Evolutionary conservation across 2,329 filamentous ascomycete genomes (phyloP), one percentile per base, ranked within the genome.

Genomic region (Monilinia aucupariae): DNA sequence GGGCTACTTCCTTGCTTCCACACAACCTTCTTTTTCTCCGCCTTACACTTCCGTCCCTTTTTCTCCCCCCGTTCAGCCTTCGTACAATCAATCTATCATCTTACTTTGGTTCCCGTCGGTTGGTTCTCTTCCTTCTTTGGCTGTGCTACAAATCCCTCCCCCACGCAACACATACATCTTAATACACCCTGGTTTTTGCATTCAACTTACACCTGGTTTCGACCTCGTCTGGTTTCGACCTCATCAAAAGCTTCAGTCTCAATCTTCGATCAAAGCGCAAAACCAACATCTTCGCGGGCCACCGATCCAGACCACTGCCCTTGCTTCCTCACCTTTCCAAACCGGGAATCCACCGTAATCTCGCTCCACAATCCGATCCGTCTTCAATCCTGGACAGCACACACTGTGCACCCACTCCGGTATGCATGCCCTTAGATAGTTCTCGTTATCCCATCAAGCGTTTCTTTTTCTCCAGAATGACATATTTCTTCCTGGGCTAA

Each of bases 291-390:
- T 51, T 59, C 34, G 61, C 43, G 58, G 50, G 34, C 45, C 52
- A 52, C 32, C n/a, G n/a, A 60, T 59, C 52, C 39, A 59, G 56
- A 51, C 62, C 55, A 52, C 39, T 63, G 62, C 70, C 71, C 70
- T 71, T 71, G 66, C 68, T 62, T 72, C 66, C 64, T 65, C 65
- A 54, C 54, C 58, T 64, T 60, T 50, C 53, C 66, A 62, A 58
- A 59, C 63, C 60, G 55, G 69, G 66, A 71, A 69, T 71, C 71
- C 69, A 71, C 69, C 65, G 63, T 62, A 72, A 71, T 72, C 60
- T 72, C 69, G 70, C 70, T 72, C 71, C 70, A 72, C 71, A 70
- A 69, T 68, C 67, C 68, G 65, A 71, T 70, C 60, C 45, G 52
- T 62, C 68, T 63, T 59, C 66, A 63, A 70, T 68, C 71, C 68